Conservation (phyloP, 345 rosid genomes). For the Mercurialis annua region DNA sequence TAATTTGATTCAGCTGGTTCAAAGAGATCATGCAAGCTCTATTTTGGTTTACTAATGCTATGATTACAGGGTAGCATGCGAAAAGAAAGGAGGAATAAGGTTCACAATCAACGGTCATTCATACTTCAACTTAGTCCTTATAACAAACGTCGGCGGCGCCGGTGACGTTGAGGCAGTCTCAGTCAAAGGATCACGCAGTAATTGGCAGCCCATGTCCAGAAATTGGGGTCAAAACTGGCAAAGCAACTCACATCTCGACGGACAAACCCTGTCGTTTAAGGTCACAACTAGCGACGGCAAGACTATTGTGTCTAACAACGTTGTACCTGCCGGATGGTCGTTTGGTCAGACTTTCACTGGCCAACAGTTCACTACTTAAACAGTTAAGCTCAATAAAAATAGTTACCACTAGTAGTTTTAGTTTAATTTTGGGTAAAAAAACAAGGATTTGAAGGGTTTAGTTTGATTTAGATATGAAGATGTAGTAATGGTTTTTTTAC, state of each 20-base stretch:
- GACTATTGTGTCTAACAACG: slow-evolving; percentile 14
- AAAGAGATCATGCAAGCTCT: no score
- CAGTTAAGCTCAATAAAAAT: not conserved
- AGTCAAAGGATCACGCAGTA: slow-evolving; percentile 19
- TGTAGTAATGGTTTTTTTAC: not conserved
- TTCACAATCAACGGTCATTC: slow-evolving; percentile 24
- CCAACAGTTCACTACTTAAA: slow-evolving; percentile 13
- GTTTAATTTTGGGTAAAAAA: no score
- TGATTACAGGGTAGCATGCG: slow-evolving; percentile 20
- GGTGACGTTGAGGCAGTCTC: slow-evolving; percentile 22
- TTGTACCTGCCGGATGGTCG: slow-evolving; percentile 22
- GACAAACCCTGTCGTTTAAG: slow-evolving; percentile 22
- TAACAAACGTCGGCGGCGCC: slow-evolving; percentile 26
- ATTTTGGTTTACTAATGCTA: no score
- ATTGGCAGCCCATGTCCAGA: slow-evolving; percentile 27
- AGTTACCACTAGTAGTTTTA: not conserved
- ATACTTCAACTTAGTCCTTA: slow-evolving; percentile 21
- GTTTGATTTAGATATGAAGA: not conserved
- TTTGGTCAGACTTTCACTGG: slow-evolving; percentile 26
- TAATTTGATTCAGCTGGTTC: no score
- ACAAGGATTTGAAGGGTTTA: no score
- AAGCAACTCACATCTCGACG: slow-evolving; percentile 17
- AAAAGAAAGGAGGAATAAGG: slow-evolving; percentile 25
- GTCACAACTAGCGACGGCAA: slow-evolving; percentile 24
- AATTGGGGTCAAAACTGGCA: slow-evolving; percentile 33